Base-by-base conservation (phyloP, 306 rosid species). In the Fragaria nilgerrensis region DNA sequence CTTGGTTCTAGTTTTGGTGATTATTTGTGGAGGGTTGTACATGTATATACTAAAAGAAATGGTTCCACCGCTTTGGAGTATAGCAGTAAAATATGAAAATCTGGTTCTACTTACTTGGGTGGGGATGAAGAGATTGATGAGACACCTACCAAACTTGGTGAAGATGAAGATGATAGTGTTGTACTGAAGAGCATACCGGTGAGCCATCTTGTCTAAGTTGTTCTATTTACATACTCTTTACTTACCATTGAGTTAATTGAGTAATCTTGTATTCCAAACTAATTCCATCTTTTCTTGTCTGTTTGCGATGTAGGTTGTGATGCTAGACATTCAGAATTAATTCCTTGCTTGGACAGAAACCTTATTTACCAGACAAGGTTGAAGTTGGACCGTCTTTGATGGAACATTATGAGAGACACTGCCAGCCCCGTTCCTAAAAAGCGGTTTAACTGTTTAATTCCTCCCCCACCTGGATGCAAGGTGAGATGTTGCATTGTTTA, bases 341-440 rank as follows among this genome's bases (percentile, higher is more conserved):
- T 96, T 87, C 99, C 99, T 13, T 96, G 99, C 88, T 82, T 96
- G 69, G 99, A 96, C 87, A 91, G 99, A 86, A 86, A 96, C 82
- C 97, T 92, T 80, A 93, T 92, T 74, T 92, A 91, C 61, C 97
- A 96, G 81, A 82, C 88, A 87, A 90, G 98, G 82, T 85, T 96
- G 97, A 96, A 96, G 84, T 89, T 93, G 80, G 98, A 96, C 84
- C 89, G 72, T 78, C 97, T 83, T 36, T 96, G 80, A 96, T 96
- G 99, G 99, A 96, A 83, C 99, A 96, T 75, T 96, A 96, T 68
- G 99, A 96, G 79, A 88, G 99, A 78, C 98, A 96, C 74, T 96
- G 99, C 27, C 27, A 25, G 27, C 76, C 97, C 99, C 23, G 92
- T 88, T 50, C 88, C 91, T 20, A 98, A 92, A 83, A 88, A 97